Base-by-base conservation (phyloP, 2,329 filamentous ascomycete genomes). In the Aspergillus ustus region DNA sequence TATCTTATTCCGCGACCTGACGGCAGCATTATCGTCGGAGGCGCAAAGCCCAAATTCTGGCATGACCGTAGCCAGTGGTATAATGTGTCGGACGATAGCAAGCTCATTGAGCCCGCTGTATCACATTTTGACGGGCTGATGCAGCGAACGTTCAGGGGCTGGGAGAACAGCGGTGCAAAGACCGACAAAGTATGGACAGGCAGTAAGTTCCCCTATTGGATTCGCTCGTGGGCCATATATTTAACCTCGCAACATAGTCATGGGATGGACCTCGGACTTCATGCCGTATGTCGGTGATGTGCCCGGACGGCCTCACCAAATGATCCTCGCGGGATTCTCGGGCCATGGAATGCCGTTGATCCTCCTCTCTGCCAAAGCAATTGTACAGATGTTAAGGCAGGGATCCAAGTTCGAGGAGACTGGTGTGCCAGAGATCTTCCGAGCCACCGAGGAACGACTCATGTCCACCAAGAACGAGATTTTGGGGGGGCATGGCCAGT, bases 321-420 rank as follows among this genome's bases (percentile, higher is more conserved):
- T 83, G 80, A 77, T 87, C 2, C 79, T 80, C 25, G 85, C 83
- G 3, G 82, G 85, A 2, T 90, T 89, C 66, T 88, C 89, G 67
- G 88, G 88, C 0, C 86, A 90, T 70, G 87, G 87, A 0, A 90
- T 90, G 88, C 87, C 87, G 8, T 37, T 55, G 45, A 52, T 60
- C 20, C 48, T 60, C 19, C 52, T 60, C 1, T 49, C 49, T 1
- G 55, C 60, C 3, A 59, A 62, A 37, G 60, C 48, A 15, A 28
- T 62, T 3, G 60, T 56, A n/a, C 13, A 54, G 52, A 48, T 50
- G 46, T 52, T 59, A 15, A 3, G 52, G 9, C 29, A 20, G 1
- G 49, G 22, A 13, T 37, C 28, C n/a, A 28, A 29, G 7, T 61
- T 52, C 34, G 37, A 45, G 17, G 37, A 57, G 34, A 61, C 59